Percentiles rank a stretch among this genome's conserved stretches.
Evolutionary conservation across 2,329 filamentous ascomycete genomes (phyloP).

Genomic region (Pestalotiopsis sp.): DNA sequence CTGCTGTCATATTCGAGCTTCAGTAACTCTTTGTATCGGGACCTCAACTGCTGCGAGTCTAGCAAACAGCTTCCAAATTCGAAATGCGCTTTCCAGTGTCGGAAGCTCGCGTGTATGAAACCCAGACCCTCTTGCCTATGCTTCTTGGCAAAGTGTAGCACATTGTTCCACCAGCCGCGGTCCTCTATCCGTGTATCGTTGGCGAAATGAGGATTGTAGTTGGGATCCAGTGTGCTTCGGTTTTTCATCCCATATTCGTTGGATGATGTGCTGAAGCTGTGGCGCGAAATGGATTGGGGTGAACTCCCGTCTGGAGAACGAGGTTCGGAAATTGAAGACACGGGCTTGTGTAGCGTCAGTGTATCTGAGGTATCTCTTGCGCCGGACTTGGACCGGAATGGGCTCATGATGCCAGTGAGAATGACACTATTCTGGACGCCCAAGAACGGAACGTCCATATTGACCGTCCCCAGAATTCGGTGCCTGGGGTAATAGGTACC

Average conservation of each 20-base stretch:
- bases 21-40: constrained; percentile 69
- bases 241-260: not conserved
- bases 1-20: constrained; percentile 73
- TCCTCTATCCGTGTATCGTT: constrained; percentile 74
- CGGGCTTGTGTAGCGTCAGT: not conserved
- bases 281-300: not conserved
- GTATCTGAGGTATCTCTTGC: constrained; percentile 18
- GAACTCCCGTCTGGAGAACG: not conserved
- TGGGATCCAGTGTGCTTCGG: constrained; percentile 50
- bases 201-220: constrained; percentile 73
- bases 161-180: constrained; percentile 66
- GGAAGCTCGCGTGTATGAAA: constrained; percentile 67
- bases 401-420: constrained; percentile 74
- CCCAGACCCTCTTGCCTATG: constrained; percentile 64
- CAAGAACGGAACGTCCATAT: constrained; percentile 83
- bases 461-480: constrained; percentile 76
- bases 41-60: constrained; percentile 70
- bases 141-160: constrained; percentile 80
- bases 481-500: constrained; percentile 53
- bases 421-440: constrained; percentile 89
- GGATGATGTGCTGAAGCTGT: not conserved
- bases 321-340: not conserved
- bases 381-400: constrained; percentile 61
- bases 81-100: constrained; percentile 76
- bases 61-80: constrained; percentile 83